Percentiles rank a stretch among this genome's conserved stretches.
Evolutionary conservation across 768 basidiomycete genomes (phyloP).

Genomic region (Cystobasidium ongulense): DNA sequence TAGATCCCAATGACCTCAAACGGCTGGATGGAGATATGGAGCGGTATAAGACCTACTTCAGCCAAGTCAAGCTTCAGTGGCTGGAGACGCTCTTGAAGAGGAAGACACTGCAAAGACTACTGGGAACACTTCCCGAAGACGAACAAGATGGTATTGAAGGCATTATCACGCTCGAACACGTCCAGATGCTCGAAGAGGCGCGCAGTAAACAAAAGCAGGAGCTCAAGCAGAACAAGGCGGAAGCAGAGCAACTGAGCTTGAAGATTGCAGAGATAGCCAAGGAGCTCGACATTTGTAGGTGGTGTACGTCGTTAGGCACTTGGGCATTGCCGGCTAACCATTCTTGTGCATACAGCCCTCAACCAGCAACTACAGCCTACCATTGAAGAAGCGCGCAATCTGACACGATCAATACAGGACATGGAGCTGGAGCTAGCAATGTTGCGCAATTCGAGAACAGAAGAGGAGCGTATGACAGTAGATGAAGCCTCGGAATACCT

Average conservation of each 20-base stretch:
- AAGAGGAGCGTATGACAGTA: slow-evolving; percentile 28
- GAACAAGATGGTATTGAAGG: slow-evolving; percentile 8
- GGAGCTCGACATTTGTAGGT: slow-evolving; percentile 8
- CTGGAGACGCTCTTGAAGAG: slow-evolving; percentile 20
- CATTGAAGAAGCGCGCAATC: slow-evolving; percentile 18
- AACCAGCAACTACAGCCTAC: slow-evolving; percentile 22
- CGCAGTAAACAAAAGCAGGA: slow-evolving; percentile 3
- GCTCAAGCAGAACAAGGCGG: slow-evolving; percentile 19
- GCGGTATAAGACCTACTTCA: slow-evolving; percentile 24
- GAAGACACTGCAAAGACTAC: slow-evolving; percentile 6
- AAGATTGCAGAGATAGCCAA: background rate
- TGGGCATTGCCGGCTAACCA: background rate
- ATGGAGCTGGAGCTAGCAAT: slow-evolving; percentile 30
- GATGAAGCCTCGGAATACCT: slow-evolving; percentile 19
- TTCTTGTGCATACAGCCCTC: slow-evolving; percentile 1
- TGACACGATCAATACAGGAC: slow-evolving; percentile 26
- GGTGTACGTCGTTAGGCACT: background rate
- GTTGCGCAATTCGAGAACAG: slow-evolving; percentile 28
- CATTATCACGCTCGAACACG: slow-evolving; percentile 3
- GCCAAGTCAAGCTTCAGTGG: slow-evolving; percentile 29
- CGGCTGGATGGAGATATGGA: slow-evolving; percentile 15
- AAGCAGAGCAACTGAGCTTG: slow-evolving; percentile 11
- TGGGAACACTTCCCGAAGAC: background rate
- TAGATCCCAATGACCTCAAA: slow-evolving; percentile 25
- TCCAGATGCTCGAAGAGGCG: background rate